Evolutionary conservation across 1,284 basidiomycete species (phyloP), one percentile per base, ranked within the genome.

Genomic region (Cutaneotrichosporon cutaneum): DNA sequence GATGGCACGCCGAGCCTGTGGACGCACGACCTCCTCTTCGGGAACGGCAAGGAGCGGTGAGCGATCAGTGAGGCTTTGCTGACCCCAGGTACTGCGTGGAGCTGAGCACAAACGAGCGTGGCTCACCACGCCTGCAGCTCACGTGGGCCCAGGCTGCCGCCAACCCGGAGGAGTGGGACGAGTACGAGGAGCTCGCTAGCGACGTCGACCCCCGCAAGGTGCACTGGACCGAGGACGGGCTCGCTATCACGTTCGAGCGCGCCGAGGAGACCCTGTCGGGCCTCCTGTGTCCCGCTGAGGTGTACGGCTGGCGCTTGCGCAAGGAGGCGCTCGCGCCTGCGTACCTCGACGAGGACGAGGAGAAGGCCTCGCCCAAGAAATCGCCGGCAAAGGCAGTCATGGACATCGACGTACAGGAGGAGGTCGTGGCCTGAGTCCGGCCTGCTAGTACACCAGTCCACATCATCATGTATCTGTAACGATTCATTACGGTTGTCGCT

Each of bases 1-100:
- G 35, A 52, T 30, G 42, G 45, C 27, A 22, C 21, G 26, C 44
- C 55, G 11, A 66, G 42, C 30, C 36, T 67, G 35, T 67, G 62
- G 62, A 62, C 62, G 27, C 63, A 67, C 47, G 47, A 62, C 14
- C 56, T 67, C 14, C 45, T 56, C 48, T 58, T 67, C 16, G 57
- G 58, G 44, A 48, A 36, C 27, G 26, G 5, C n/a, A 16, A n/a
- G 8, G 65, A 64, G 26, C 36, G n/a, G 54, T 63, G 26, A 54
- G 62, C 50, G 48, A n/a, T 4, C 8, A 2, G 10, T 30, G 32
- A 53, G n/a, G 35, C 14, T 9, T 3, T 32, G 22, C 61, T 62
- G 54, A 59, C 54, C 0, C 13, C 47, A 63, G 61, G 5, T 66
- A 62, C 58, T 32, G 27, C 44, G 33, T 66, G 4, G 26, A 45